Percentiles rank a stretch among this genome's conserved stretches.
Evolutionary conservation across 1,284 basidiomycete genomes (phyloP).

Genomic region (Tylopilus sp.): DNA sequence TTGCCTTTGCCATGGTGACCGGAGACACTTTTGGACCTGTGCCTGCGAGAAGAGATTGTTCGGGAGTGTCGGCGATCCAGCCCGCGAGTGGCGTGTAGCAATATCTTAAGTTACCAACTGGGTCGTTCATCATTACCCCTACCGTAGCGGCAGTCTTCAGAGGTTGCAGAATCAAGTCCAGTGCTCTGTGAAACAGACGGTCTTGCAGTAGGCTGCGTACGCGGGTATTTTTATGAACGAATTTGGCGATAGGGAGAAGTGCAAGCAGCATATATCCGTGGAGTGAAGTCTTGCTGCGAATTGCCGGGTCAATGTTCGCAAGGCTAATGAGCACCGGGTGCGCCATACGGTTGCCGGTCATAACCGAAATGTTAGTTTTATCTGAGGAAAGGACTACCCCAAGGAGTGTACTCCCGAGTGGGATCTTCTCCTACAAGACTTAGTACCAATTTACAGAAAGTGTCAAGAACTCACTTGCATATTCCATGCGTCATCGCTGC

Average conservation of each 20-base stretch:
- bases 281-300: conserved; percentile 41
- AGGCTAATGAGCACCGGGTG: background rate
- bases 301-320: conserved; percentile 36
- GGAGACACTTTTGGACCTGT: background rate
- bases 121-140: conserved; percentile 42
- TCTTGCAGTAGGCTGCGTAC: too few relatives aligned
- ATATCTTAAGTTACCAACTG: conserved; percentile 26
- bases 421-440: conserved; percentile 2
- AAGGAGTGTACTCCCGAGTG: conserved; percentile 1
- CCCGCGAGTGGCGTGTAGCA: conserved; percentile 2
- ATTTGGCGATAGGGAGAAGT: conserved; percentile 45
- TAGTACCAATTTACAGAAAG: background rate
- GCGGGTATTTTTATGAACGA: conserved; percentile 12
- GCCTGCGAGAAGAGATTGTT: background rate
- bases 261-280: conserved; percentile 43
- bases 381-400: conserved; percentile 11
- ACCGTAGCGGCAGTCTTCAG: conserved; percentile 42
- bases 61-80: conserved; percentile 8
- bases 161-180: conserved; percentile 39
- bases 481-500: conserved; percentile 1
- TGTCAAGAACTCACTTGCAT: conserved; percentile 1
- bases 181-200: too few relatives aligned
- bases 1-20: background rate
- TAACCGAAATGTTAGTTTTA: background rate
- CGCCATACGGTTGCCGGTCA: conserved; percentile 38